phyloP scores from a whole-genome alignment of 192 early-diverging fungal genomes.

The Neocallimastix lanati region DNA sequence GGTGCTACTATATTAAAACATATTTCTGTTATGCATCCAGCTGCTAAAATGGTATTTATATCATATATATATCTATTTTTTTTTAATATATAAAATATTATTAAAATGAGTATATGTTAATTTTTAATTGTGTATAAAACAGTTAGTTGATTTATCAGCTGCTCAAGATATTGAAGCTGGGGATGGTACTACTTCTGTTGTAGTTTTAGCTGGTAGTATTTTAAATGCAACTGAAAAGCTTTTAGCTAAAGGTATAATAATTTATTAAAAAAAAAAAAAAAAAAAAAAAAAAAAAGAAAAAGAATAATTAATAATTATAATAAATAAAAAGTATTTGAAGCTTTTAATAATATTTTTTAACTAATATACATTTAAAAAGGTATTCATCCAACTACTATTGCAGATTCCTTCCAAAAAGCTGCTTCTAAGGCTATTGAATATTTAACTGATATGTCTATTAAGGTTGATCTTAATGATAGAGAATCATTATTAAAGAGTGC shows the following conservation, averaged over 20 bases:
- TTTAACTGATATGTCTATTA: slow-evolving; percentile 74
- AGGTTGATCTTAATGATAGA: slow-evolving; percentile 70
- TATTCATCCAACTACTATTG: slow-evolving; percentile 97
- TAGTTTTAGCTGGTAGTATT: slow-evolving; percentile 80
- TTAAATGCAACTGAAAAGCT: slow-evolving; percentile 79
- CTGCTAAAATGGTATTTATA: slow-evolving; percentile 97
- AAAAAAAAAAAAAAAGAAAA: no score
- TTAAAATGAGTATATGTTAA: no score
- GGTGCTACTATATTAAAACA: slow-evolving; percentile 97
- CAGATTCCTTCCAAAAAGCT: slow-evolving; percentile 88
- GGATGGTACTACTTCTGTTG: slow-evolving; percentile 96
- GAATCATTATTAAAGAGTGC: slow-evolving; percentile 84
- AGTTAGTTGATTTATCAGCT: slow-evolving; percentile 93
- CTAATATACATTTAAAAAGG: no score
- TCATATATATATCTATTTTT: no score
- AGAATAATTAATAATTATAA: no score
- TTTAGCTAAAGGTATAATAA: slow-evolving; percentile 64
- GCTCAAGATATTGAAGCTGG: slow-evolving; percentile 98
- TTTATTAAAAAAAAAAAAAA: no score
- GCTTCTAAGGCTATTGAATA: slow-evolving; percentile 72
- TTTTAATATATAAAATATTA: no score
- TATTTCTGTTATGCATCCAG: slow-evolving; percentile 93
- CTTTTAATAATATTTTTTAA: no score
- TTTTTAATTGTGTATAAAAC: no score
- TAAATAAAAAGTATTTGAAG: no score